Conservation (phyloP, 2,329 filamentous ascomycete genomes). For the Reticulascus tulasneorum region DNA sequence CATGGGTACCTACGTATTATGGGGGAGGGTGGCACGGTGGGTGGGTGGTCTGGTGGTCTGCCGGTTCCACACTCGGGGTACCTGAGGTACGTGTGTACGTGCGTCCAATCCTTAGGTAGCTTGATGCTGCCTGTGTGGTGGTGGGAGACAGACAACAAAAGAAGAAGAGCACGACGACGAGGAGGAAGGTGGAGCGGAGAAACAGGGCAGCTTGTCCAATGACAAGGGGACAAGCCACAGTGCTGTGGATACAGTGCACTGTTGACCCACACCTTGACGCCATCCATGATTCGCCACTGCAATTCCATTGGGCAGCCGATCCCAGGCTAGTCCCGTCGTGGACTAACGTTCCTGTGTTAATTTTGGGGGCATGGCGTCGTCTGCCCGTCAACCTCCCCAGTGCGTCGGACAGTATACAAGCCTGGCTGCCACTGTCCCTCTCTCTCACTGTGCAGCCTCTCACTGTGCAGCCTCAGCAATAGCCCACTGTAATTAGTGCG, state of each 20-base stretch:
- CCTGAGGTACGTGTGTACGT: too few relatives aligned
- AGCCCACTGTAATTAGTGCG: too few relatives aligned
- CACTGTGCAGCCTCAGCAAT: too few relatives aligned
- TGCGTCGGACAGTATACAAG: slow-evolving; percentile 8
- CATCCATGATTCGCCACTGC: slow-evolving; percentile 13
- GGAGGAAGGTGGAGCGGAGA: slow-evolving; percentile 7
- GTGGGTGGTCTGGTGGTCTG: too few relatives aligned
- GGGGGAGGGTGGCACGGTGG: too few relatives aligned
- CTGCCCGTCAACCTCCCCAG: slow-evolving; percentile 12
- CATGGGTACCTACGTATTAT: too few relatives aligned
- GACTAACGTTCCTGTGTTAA: slow-evolving; percentile 13
- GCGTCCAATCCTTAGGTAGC: too few relatives aligned
- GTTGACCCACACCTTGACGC: slow-evolving; percentile 13
- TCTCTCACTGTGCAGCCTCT: too few relatives aligned
- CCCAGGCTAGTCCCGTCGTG: slow-evolving; percentile 3
- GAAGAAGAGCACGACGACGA: slow-evolving; percentile 9
- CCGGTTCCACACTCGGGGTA: too few relatives aligned
- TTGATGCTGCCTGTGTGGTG: too few relatives aligned
- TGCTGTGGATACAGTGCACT: slow-evolving; percentile 1
- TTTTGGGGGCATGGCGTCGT: slow-evolving; percentile 15
- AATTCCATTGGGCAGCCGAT: slow-evolving; percentile 12
- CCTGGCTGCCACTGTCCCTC: background rate
- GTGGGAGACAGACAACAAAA: too few relatives aligned
- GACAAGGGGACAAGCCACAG: slow-evolving; percentile 8
- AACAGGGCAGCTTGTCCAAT: slow-evolving; percentile 10